Evolutionary conservation across 1,139 yeast genomes (phyloP).

Genomic region (Geotrichum klebahnii): DNA sequence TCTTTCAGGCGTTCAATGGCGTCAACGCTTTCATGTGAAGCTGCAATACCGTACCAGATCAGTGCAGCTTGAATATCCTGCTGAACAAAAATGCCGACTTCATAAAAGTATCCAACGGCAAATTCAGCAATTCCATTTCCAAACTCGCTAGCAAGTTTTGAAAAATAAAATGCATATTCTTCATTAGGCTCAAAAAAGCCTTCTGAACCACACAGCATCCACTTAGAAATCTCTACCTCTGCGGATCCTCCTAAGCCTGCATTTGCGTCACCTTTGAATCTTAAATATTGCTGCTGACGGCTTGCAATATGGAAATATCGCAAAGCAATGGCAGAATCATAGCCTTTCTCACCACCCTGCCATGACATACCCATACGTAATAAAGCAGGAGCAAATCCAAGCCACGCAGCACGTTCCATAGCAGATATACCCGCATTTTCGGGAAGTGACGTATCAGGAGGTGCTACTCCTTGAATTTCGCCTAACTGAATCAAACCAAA

Average conservation of each 20-base stretch:
- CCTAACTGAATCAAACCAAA: constrained; percentile 39
- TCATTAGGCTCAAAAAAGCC: constrained; percentile 37
- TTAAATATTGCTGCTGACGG: constrained; percentile 37
- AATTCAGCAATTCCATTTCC: constrained; percentile 40
- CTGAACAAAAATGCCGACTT: constrained; percentile 40
- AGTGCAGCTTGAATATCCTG: constrained; percentile 34
- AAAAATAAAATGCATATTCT: constrained; percentile 41
- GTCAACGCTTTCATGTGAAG: constrained; percentile 35
- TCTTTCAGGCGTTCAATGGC: constrained; percentile 35
- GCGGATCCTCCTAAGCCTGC: constrained; percentile 34
- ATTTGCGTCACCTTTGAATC: constrained; percentile 26
- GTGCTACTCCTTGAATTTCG: constrained; percentile 32
- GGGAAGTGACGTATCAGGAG: constrained; percentile 21
- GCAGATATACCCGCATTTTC: constrained; percentile 34
- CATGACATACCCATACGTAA: constrained; percentile 43
- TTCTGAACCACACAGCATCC: constrained; percentile 42
- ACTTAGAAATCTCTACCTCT: constrained; percentile 42
- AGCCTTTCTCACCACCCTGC: constrained; percentile 40
- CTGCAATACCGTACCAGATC: constrained; percentile 35
- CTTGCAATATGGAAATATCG: constrained; percentile 42
- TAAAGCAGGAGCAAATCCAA: constrained; percentile 42
- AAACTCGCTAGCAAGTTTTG: constrained; percentile 37
- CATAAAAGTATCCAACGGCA: constrained; percentile 43
- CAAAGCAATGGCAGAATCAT: constrained; percentile 40
- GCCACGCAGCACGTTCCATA: constrained; percentile 39